Evolutionary conservation across 1,284 basidiomycete genomes (phyloP), one percentile per base, ranked within the genome.

Genomic region (Cutaneotrichosporon cavernicola): DNA sequence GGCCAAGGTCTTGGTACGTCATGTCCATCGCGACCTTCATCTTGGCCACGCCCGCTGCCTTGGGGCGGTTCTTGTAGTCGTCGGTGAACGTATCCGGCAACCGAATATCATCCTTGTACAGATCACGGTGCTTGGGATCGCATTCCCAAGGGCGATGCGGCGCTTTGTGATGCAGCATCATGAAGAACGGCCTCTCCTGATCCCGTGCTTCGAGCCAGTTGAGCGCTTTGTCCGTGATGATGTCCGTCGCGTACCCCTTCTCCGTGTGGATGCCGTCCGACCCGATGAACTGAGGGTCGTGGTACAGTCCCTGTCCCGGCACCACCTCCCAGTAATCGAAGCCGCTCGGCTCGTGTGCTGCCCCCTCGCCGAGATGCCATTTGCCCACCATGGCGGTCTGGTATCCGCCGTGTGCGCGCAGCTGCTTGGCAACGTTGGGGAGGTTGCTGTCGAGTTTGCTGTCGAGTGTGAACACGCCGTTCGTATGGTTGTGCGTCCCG

Each of bases 151-250:
- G 62, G 26, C 71, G 61, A 34, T 72, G 71, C 4, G 71, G 71
- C 30, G 71, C 71, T 60, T 59, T 56, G 58, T 72, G 69, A 56
- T 72, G 71, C 56, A 65, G 65, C 70, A 68, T 67, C 56, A 65
- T 61, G 62, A 72, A 72, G 65, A 72, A 72, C 10, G 71, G 71
- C 30, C 52, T 32, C 14, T 16, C 26, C 57, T 57, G 47, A 56
- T 71, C 71, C 4, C 68, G 59, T 36, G 55, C 13, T 18, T 61
- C 47, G 61, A 72, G 69, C 22, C 66, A 72, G 52, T 68, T 51
- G 59, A 72, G 61, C 21, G 65, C 60, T 61, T 72, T 72, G 63
- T 72, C 67, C n/a, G 70, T 71, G 57, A 70, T 72, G n/a, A 72
- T 66, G 58, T 72, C 69, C 26, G 71, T 72, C 36, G 61, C 70